Evolutionary conservation across 164 flowering plant genomes (phyloP), one percentile per base, ranked within the genome.

Genomic region (grape (Vitis vinifera)): DNA sequence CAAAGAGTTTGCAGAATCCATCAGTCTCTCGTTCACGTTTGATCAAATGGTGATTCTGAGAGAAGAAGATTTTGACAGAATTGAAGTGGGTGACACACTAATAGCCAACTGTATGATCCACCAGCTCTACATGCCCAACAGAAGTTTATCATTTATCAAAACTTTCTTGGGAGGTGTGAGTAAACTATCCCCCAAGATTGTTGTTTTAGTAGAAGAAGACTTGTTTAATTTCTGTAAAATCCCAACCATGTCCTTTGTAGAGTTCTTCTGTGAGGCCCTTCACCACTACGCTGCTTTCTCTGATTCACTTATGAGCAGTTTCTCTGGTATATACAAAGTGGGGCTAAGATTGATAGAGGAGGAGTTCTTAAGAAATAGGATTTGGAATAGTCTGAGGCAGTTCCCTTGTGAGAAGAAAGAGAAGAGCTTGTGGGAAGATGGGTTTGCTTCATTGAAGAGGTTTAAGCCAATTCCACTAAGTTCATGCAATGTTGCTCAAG

Each of bases 41-140:
- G 74, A 79, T 70, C 70, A 74, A 11, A 14, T 76, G 31, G 49
- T 44, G 59, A 37, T 80, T 50, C 29, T 14, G 17, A 69, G 66
- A 56, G 80, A 77, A 66, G 75, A 80, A 17, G 77, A 75, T 65
- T 68, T 77, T 37, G 52, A 65, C 9, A 59, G 67, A 29, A 62
- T 77, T 19, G 23, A 77, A 59, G 58, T 47, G 15, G 64, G 76
- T 13, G 51, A 70, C 1, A 47, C 71, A 14, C 31, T 81, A 10
- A 68, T 83, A 57, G 82, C 75, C 10, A 83, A 83, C 47, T 78
- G 81, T 61, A 77, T 83, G 76, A 67, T 74, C 19, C 71, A 80
- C 61, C 81, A 77, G 60, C 73, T 78, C 15, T 75, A 75, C 68
- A 67, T 67, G 73, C 75, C 68, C 3, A 50, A 58, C 51, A 75